Percentiles rank a stretch among this genome's conserved stretches.
These are phyloP conservation scores for Pelagophyceae sp. DNA, from an alignment of 352 stramenopile genomes.

Conservation along the genomic window DNA sequence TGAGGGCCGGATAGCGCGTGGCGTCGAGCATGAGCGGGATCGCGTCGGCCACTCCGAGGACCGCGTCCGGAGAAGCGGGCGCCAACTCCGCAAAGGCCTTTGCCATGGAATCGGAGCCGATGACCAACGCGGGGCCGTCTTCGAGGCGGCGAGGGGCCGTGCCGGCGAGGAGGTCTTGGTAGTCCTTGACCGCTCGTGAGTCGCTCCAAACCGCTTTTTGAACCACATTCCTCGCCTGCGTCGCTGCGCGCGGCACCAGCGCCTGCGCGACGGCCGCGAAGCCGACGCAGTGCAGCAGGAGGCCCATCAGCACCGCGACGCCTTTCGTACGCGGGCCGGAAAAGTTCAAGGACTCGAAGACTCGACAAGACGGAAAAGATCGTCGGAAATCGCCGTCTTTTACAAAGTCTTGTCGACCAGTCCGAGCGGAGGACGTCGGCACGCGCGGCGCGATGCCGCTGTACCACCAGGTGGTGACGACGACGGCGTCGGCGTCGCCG, in stretches of 20 bases:
- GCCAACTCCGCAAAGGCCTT: neutral
- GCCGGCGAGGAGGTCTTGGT: constrained; percentile 5
- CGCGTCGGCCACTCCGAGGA: neutral
- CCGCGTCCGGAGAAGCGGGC: neutral
- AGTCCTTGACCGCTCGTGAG: neutral
- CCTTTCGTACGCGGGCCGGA: too few species aligned
- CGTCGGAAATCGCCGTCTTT: too few species aligned
- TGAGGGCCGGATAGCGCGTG: neutral
- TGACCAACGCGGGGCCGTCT: neutral
- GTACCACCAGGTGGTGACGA: neutral
- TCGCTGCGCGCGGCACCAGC: neutral
- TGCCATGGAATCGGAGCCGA: neutral
- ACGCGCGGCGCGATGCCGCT: too few species aligned
- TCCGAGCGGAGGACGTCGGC: too few species aligned
- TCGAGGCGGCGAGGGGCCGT: neutral
- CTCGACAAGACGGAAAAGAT: too few species aligned
- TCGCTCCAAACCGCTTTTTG: neutral
- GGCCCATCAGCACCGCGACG: too few species aligned
- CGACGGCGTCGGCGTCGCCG: neutral
- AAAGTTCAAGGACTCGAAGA: too few species aligned
- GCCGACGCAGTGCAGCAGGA: too few species aligned
- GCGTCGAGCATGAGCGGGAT: neutral
- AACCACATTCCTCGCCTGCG: too few species aligned
- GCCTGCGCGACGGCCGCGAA: neutral
- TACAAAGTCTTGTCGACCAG: too few species aligned